Conservation (phyloP, 1,139 yeast species). For the Suhomyces terraborum region DNA sequence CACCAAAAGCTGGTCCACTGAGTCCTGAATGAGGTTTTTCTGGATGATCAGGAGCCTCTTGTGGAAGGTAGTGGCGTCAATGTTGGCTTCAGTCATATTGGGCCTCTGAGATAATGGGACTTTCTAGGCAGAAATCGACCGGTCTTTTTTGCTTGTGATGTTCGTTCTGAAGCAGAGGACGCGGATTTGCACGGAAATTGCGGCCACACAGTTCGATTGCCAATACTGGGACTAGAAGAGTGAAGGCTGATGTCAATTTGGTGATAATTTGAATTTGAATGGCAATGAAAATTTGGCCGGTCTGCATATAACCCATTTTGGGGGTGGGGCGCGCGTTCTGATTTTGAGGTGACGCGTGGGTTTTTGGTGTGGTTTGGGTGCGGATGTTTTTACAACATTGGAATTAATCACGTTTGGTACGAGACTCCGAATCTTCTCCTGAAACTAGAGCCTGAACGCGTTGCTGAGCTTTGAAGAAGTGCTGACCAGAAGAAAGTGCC, state of each 20-base stretch:
- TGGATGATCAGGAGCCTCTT: conserved; percentile 45
- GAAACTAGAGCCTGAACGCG: too few species aligned
- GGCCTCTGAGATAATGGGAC: neutral
- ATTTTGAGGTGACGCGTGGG: too few species aligned
- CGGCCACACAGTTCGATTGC: neutral
- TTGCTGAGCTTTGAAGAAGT: too few species aligned
- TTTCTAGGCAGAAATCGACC: neutral
- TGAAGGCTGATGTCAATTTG: neutral
- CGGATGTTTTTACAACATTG: too few species aligned
- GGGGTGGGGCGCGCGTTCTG: conserved; percentile 6
- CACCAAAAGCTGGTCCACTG: conserved; percentile 54
- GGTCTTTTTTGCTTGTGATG: neutral
- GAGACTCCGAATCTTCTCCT: too few species aligned
- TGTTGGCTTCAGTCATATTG: conserved; percentile 36
- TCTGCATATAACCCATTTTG: conserved; percentile 4
- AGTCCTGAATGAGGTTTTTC: conserved; percentile 40
- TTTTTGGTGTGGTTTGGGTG: too few species aligned
- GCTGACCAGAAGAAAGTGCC: too few species aligned
- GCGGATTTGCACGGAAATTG: neutral
- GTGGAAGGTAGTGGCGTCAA: conserved; percentile 43
- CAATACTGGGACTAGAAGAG: neutral
- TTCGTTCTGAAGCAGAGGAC: neutral
- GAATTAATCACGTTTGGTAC: too few species aligned
- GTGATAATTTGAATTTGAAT: neutral
- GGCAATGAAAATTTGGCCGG: conserved; percentile 3